Conservation (phyloP, 2,329 filamentous ascomycete species). For the Zymoseptoria tritici region DNA sequence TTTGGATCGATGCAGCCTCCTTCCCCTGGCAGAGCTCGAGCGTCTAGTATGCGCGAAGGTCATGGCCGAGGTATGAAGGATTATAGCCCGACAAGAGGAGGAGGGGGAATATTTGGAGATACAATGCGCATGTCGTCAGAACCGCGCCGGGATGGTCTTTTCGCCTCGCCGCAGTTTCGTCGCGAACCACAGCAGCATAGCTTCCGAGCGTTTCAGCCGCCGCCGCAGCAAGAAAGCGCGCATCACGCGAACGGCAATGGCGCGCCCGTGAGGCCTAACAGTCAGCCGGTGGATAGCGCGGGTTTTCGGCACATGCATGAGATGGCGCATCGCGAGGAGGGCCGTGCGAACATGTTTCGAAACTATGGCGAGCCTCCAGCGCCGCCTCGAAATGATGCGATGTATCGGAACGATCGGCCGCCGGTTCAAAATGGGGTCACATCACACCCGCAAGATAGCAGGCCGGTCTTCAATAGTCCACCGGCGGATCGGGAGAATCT, state of each 20-base stretch:
- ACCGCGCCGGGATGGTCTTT: conserved; percentile 24
- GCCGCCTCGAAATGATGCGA: conserved; percentile 13
- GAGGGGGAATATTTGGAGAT: conserved; percentile 17
- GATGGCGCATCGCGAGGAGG: conserved; percentile 15
- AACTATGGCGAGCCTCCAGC: conserved; percentile 17
- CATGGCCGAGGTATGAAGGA: conserved; percentile 19
- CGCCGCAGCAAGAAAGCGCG: conserved; percentile 17
- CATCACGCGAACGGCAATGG: conserved; percentile 18
- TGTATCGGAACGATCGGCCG: conserved; percentile 16
- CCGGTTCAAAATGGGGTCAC: conserved; percentile 22
- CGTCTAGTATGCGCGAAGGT: conserved; percentile 31
- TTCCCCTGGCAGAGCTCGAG: conserved; percentile 35
- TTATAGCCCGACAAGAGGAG: conserved; percentile 20
- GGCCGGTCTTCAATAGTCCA: conserved; percentile 21
- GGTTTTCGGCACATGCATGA: conserved; percentile 17
- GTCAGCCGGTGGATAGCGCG: conserved; percentile 27
- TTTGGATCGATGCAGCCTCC: conserved; percentile 41
- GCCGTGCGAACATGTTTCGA: conserved; percentile 19
- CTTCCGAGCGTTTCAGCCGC: conserved; percentile 25
- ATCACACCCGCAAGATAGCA: conserved; percentile 21
- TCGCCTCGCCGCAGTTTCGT: conserved; percentile 26
- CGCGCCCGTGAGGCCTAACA: conserved; percentile 25
- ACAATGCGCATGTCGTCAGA: conserved; percentile 21
- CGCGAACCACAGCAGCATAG: conserved; percentile 24
- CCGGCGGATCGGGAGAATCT: conserved; percentile 21